Percentiles rank a stretch among this genome's conserved stretches.
Evolutionary conservation across 495 filamentous ascomycete species (phyloP).

Genomic region (Lentithecium fluviatile): DNA sequence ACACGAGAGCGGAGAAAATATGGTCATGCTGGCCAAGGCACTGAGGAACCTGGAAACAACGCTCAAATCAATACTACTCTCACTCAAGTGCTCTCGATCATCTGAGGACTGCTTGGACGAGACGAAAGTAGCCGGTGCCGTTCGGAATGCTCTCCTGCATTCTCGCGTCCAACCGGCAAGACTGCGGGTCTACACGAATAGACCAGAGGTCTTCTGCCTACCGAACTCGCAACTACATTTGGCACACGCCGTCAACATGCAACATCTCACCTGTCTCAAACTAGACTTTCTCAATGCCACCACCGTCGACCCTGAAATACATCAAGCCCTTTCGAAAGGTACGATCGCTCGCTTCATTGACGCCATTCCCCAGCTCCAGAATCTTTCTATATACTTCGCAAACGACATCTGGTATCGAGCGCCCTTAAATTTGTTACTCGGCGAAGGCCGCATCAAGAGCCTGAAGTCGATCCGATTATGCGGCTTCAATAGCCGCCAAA

Average conservation of each 20-base stretch:
- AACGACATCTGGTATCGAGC: constrained; percentile 23
- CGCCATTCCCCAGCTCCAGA: constrained; percentile 6
- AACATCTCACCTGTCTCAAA: constrained; percentile 4
- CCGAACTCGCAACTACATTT: neutral
- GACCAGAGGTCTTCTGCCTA: constrained; percentile 1
- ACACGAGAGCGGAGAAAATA: constrained; percentile 1
- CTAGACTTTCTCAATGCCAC: constrained; percentile 18
- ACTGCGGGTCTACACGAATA: constrained; percentile 20
- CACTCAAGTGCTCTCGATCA: constrained; percentile 11
- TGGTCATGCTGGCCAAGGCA: constrained; percentile 9
- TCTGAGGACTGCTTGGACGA: constrained; percentile 5
- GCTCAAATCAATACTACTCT: constrained; percentile 7
- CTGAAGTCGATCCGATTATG: constrained; percentile 17
- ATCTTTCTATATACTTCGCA: constrained; percentile 21
- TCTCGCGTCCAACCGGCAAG: constrained; percentile 7
- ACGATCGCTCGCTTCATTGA: constrained; percentile 9
- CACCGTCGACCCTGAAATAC: constrained; percentile 14
- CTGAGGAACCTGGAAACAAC: constrained; percentile 9
- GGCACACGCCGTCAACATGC: constrained; percentile 4
- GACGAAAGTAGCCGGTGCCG: neutral
- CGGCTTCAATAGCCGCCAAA: constrained; percentile 14
- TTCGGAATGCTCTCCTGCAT: constrained; percentile 7
- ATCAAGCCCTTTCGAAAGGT: constrained; percentile 2
- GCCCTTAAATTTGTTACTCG: constrained; percentile 9
- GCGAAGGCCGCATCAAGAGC: neutral